Evolutionary conservation across 2,329 filamentous ascomycete genomes (phyloP).

Genomic region (Intubia oerlemansii): DNA sequence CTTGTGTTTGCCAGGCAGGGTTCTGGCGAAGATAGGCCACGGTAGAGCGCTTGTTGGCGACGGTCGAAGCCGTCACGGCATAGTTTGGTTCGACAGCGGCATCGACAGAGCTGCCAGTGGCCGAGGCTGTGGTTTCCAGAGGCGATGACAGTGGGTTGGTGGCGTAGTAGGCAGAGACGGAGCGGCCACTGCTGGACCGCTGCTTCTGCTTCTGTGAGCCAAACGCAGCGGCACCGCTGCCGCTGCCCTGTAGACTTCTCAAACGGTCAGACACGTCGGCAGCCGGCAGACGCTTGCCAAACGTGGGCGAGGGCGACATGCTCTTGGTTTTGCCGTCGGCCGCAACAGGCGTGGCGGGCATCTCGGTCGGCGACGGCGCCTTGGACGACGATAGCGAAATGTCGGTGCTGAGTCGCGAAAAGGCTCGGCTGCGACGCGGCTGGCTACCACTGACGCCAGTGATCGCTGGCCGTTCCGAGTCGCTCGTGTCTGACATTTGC

Average conservation of each 20-base stretch:
- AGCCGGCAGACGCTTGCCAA: not conserved
- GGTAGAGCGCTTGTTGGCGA: too few species aligned
- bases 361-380: conserved; percentile 2
- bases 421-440: conserved; percentile 2
- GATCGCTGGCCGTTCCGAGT: conserved; percentile 7
- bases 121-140: too few species aligned
- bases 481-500: conserved; percentile 9
- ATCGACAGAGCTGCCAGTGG: too few species aligned
- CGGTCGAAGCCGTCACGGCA: too few species aligned
- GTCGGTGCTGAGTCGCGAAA: conserved; percentile 3
- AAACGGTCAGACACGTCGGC: not conserved
- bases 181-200: conserved; percentile 1
- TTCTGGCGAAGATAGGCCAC: too few species aligned
- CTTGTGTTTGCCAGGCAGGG: too few species aligned
- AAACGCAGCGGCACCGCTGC: too few species aligned
- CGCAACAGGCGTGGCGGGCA: not conserved
- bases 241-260: too few species aligned
- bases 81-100: too few species aligned
- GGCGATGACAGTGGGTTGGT: conserved; percentile 1
- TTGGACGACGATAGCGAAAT: conserved; percentile 2
- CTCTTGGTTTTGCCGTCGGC: not conserved
- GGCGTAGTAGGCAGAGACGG: conserved; percentile 5
- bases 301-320: not conserved
- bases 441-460: too few species aligned
- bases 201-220: not conserved